A percentile compares a stretch with the other conserved stretches of the same genome.
phyloP scores from a whole-genome alignment of 148 eudicot genomes.

The Fagopyrum esculentum region DNA sequence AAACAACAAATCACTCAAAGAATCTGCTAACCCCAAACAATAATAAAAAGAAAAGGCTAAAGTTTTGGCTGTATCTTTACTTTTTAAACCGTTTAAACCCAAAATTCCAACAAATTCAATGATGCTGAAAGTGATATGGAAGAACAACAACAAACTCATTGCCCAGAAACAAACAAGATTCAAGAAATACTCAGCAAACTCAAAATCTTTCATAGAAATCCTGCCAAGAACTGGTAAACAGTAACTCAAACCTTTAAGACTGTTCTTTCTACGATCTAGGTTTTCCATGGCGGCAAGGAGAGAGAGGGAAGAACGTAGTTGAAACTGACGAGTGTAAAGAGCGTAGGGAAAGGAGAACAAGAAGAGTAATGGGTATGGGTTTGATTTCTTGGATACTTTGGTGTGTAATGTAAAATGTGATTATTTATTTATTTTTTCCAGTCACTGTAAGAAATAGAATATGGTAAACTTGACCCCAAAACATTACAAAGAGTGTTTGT shows the following conservation, averaged over 20 bases:
- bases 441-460: background rate
- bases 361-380: background rate
- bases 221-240: background rate
- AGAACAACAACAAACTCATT: background rate
- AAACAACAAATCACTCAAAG: background rate
- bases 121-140: conserved; percentile 1
- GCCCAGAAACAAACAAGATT: conserved; percentile 10
- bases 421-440: background rate
- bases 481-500: background rate
- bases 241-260: conserved; percentile 25
- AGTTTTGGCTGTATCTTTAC: background rate
- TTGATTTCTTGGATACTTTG: background rate
- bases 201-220: background rate
- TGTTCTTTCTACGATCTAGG: conserved; percentile 26
- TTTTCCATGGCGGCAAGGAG: conserved; percentile 30
- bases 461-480: background rate
- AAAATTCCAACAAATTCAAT: background rate
- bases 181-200: background rate
- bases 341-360: conserved; percentile 10
- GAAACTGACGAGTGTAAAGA: conserved; percentile 8
- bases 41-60: background rate
- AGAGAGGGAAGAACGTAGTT: background rate
- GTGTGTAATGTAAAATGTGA: background rate
- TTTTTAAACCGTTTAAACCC: background rate
- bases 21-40: background rate